A percentile compares a stretch with the other conserved stretches of the same genome.
Evolutionary conservation across 495 filamentous ascomycete species (phyloP).

Genomic region (Penicillium cinerascens): DNA sequence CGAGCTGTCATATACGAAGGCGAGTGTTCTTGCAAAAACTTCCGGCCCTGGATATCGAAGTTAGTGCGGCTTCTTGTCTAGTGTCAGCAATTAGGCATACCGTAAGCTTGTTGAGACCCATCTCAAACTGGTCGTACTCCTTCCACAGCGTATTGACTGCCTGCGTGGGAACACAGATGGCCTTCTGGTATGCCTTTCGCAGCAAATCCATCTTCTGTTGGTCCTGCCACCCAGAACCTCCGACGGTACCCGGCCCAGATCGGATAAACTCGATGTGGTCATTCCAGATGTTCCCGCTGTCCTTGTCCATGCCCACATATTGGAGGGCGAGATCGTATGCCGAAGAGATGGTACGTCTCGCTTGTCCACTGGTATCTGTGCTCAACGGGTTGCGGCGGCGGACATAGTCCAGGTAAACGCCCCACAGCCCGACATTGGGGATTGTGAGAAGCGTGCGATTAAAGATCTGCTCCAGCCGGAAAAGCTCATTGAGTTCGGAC

Average conservation of each 20-base stretch:
- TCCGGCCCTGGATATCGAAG: constrained; percentile 62
- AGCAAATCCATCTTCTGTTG: constrained; percentile 95
- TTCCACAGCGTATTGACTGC: constrained; percentile 85
- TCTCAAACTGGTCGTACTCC: constrained; percentile 95
- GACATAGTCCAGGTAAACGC: constrained; percentile 90
- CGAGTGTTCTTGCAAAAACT: constrained; percentile 87
- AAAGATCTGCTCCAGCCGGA: constrained; percentile 77
- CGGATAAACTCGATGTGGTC: constrained; percentile 92
- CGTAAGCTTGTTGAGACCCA: constrained; percentile 83
- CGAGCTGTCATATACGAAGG: constrained; percentile 92
- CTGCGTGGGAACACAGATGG: constrained; percentile 76
- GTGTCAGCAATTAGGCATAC: constrained; percentile 37
- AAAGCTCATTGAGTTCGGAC: constrained; percentile 72
- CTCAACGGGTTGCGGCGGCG: constrained; percentile 83
- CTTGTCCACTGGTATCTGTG: constrained; percentile 71
- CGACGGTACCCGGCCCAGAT: constrained; percentile 74
- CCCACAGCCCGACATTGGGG: constrained; percentile 83
- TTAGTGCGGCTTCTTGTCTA: constrained; percentile 19
- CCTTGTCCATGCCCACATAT: constrained; percentile 86
- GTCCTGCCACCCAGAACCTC: constrained; percentile 89
- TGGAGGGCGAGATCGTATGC: constrained; percentile 90
- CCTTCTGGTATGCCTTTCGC: constrained; percentile 85
- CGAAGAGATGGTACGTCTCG: constrained; percentile 70
- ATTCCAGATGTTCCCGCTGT: constrained; percentile 84
- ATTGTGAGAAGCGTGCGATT: constrained; percentile 65